Conservation (phyloP, 768 basidiomycete genomes). For the Auricularia sp. region DNA sequence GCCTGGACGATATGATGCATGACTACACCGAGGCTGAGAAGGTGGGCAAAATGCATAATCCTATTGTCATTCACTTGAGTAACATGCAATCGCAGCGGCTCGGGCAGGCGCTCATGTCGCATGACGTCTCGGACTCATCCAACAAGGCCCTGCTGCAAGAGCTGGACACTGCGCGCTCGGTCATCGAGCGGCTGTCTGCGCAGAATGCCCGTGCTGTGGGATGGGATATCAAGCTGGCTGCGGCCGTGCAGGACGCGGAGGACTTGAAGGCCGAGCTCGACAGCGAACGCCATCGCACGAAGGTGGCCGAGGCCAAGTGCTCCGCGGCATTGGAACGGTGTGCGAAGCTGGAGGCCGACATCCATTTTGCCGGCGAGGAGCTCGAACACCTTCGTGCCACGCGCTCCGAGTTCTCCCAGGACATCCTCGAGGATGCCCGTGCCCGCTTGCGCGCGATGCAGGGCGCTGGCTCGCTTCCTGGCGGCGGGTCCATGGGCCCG, state of each 20-base stretch:
- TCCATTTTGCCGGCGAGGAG: conserved; percentile 51
- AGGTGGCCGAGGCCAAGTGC: conserved; percentile 57
- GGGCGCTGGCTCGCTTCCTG: conserved; percentile 35
- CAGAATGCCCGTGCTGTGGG: conserved; percentile 63
- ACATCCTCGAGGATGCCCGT: conserved; percentile 56
- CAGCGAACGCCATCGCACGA: conserved; percentile 54
- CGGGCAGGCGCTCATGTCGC: conserved; percentile 69
- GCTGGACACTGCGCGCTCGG: conserved; percentile 59
- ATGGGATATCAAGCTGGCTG: conserved; percentile 55
- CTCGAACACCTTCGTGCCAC: conserved; percentile 51
- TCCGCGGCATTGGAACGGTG: conserved; percentile 24
- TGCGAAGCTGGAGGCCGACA: conserved; percentile 66
- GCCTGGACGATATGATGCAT: conserved; percentile 30
- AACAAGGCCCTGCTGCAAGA: conserved; percentile 66
- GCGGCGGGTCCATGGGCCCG: background rate
- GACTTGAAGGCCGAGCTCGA: conserved; percentile 72
- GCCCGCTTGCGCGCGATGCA: conserved; percentile 52
- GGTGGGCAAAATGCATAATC: conserved; percentile 22
- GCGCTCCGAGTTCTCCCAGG: conserved; percentile 57
- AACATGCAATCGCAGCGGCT: conserved; percentile 43
- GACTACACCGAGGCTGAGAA: conserved; percentile 58
- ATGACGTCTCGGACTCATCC: conserved; percentile 70
- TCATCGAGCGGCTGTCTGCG: conserved; percentile 56
- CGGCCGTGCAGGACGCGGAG: conserved; percentile 65
- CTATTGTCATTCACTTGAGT: background rate